Evolutionary conservation across 2,329 filamentous ascomycete genomes (phyloP), one percentile per base, ranked within the genome.

Genomic region (Exophiala lecanii-corni): DNA sequence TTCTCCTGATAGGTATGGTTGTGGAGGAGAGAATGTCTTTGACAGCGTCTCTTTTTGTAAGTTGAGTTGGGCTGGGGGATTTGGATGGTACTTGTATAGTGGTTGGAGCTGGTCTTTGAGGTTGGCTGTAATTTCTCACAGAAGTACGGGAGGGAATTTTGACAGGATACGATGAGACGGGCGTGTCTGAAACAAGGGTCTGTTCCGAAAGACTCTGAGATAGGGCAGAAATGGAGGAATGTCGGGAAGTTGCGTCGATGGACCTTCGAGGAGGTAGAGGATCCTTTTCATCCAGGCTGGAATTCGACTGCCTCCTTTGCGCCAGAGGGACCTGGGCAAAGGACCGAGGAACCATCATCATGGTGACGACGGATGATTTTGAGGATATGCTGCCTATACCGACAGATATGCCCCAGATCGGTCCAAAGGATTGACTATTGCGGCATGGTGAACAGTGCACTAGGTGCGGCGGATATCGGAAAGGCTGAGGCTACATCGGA

Each of bases 21-120:
- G 78, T 82, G 34, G 78, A 71, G 42, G 78, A 74, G 23, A 82
- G 62, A 42, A 82, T 35, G 12, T 56, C 46, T 44, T 51, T 50
- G 13, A 43, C 54, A 5, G 54, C 47, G 10, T 52, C 50, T 28
- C 42, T 51, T 33, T 45, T 48, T 25, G 23, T 45, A 15, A 38
- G 16, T 19, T 40, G 31, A 2, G 39, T 21, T 13, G 21, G 17
- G 7, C 9, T 41, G 5, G 41, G 23, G 15, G 4, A 15, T 10
- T 25, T 21, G 21, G 35, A 40, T 33, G 39, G 17, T 12, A 36
- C 31, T 19, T 53, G 49, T 7, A 41, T 23, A 12, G 50, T 42
- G 10, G 46, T 45, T 9, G 41, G 41, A 3, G 19, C 39, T 1
- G 47, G 43, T 30, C 42, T 41, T 38, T 37, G 39, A 13, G 50